These are phyloP conservation scores for Crotalaria pallida DNA, from an alignment of 306 rosid genomes.

Conservation along the genomic window DNA sequence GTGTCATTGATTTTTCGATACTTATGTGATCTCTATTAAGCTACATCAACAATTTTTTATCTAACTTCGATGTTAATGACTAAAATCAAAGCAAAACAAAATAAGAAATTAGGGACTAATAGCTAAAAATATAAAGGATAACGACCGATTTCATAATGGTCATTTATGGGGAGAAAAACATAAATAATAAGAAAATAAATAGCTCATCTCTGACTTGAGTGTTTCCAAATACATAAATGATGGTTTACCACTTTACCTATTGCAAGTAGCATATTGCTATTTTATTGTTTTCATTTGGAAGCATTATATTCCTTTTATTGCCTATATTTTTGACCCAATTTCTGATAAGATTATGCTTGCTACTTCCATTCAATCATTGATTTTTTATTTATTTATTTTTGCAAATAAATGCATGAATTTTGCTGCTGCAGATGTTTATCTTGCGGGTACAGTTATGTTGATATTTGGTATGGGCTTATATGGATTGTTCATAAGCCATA, in stretches of 20 bases:
- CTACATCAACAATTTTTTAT: too few relatives aligned
- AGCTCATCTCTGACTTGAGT: neutral
- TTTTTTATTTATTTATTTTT: too few relatives aligned
- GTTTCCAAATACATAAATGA: neutral
- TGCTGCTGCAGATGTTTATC: conserved; percentile 83
- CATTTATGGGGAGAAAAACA: too few relatives aligned
- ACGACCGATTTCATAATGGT: too few relatives aligned
- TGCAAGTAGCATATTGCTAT: neutral
- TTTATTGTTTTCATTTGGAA: neutral
- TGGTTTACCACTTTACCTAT: neutral
- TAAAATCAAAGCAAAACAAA: too few relatives aligned
- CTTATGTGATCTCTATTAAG: too few relatives aligned
- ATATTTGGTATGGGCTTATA: conserved; percentile 93
- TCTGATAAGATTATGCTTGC: neutral
- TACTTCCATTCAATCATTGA: neutral
- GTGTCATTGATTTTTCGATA: too few relatives aligned
- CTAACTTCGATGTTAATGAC: too few relatives aligned
- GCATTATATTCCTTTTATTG: neutral
- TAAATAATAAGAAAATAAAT: neutral
- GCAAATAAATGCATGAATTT: conserved; percentile 14
- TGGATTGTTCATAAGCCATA: conserved; percentile 82
- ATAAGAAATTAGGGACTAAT: too few relatives aligned
- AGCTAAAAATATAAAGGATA: too few relatives aligned
- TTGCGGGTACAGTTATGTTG: conserved; percentile 97
- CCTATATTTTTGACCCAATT: neutral